Evolutionary conservation across 495 filamentous ascomycete species (phyloP), one percentile per base, ranked within the genome.

Genomic region (Penicillium canescens): DNA sequence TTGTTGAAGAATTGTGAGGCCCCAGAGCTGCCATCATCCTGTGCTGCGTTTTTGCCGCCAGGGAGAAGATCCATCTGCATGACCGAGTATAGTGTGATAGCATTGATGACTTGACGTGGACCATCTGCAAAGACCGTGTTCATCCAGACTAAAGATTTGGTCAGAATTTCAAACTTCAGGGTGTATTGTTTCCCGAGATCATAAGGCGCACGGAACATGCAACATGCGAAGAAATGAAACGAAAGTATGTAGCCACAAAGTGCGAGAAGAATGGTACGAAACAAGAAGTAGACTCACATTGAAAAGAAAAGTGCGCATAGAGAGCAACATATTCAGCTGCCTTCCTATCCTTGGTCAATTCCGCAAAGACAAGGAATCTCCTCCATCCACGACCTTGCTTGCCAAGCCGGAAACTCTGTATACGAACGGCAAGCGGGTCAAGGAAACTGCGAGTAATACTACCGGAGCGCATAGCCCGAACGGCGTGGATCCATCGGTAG

Each of bases 221-320:
- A 18, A 18, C 18, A 18, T 18, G 18, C 18, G 18, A 18, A 18
- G 18, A 18, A 18, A 18, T 18, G 18, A 18, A 18, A 18, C 18
- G 18, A 18, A 18, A 18, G 18, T 18, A 18, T 18, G 18, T 18
- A 1, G 1, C 18, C 18, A 18, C 18, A 18, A 18, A 18, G 18
- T 18, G 18, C 18, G 18, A 18, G 18, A 18, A 18, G 18, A 18
- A 18, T 18, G 18, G 6, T 16, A 37, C 9, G 36, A 7, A 18
- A 28, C 4, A 13, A 37, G 35, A 24, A 34, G 21, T 24, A 13
- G 23, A 67, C 82, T 73, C 67, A 90, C 90, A 86, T 75, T 97
- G 87, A 67, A 97, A 97, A 14, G 88, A 87, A 70, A 97, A 98
- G 63, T 96, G 96, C 28, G 90, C 87, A 63, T 96, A 96, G 3